Evolutionary conservation across 306 rosid genomes (phyloP).

Genomic region (Psophocarpus tetragonolobus): DNA sequence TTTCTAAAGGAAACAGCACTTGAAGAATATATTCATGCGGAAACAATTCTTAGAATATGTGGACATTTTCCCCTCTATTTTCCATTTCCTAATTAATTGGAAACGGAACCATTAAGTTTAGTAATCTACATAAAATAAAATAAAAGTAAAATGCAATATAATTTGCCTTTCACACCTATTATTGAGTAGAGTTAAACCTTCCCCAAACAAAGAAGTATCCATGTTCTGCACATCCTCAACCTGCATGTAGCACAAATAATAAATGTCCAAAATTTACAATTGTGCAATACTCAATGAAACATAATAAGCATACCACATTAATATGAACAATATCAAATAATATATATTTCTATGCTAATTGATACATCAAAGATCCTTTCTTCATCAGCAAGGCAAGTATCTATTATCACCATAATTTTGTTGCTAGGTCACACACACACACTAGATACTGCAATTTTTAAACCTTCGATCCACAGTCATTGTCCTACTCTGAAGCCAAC

Average conservation of each 20-base stretch:
- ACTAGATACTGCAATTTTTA: neutral
- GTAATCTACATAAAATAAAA: neutral
- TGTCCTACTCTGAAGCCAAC: neutral
- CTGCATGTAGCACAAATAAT: conserved; percentile 44
- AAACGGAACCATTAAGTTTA: neutral
- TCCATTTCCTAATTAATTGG: neutral
- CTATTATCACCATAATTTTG: neutral
- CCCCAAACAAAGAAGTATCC: conserved; percentile 74
- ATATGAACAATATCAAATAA: neutral
- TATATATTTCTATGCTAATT: neutral
- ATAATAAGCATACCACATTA: conserved; percentile 1
- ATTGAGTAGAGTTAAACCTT: conserved; percentile 82
- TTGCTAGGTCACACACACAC: neutral
- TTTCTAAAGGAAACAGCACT: neutral
- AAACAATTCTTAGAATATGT: neutral
- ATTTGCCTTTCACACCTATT: conserved; percentile 58
- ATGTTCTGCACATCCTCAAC: conserved; percentile 65
- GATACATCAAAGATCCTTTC: neutral
- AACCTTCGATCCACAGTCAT: neutral
- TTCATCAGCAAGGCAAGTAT: neutral
- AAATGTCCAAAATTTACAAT: conserved; percentile 1
- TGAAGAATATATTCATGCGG: neutral
- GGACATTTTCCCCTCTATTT: neutral
- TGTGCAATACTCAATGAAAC: conserved; percentile 1
- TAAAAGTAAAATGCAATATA: conserved; percentile 6